Conservation (phyloP, 1,139 yeast species). For the Komagataea norvegica region DNA sequence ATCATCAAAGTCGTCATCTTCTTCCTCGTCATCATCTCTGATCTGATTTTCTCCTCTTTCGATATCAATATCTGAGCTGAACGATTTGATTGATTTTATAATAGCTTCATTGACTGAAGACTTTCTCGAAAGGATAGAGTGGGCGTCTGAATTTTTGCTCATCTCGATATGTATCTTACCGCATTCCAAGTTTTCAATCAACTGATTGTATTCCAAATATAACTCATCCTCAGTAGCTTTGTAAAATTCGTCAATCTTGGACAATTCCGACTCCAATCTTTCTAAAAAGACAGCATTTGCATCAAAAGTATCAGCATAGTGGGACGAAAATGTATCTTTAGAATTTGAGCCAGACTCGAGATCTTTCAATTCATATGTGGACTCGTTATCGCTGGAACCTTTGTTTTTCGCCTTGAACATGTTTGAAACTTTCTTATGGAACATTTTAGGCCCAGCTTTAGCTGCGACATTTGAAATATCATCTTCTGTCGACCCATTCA, state of each 20-base stretch:
- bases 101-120: slow-evolving; percentile 21
- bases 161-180: slow-evolving; percentile 21
- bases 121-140: slow-evolving; percentile 19
- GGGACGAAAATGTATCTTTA: slow-evolving; percentile 2
- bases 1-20: slow-evolving; percentile 29
- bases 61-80: slow-evolving; percentile 16
- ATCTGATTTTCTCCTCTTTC: slow-evolving; percentile 8
- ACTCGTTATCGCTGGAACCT: slow-evolving; percentile 16
- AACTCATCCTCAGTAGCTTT: slow-evolving; percentile 46
- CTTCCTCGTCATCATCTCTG: slow-evolving; percentile 31
- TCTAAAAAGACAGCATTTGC: slow-evolving; percentile 41
- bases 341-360: slow-evolving; percentile 11
- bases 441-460: not conserved
- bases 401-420: slow-evolving; percentile 4
- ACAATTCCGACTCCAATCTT: slow-evolving; percentile 53
- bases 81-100: slow-evolving; percentile 17
- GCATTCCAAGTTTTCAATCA: slow-evolving; percentile 41
- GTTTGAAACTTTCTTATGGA: slow-evolving; percentile 1
- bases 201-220: slow-evolving; percentile 44
- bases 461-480: too few relatives aligned
- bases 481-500: too few relatives aligned
- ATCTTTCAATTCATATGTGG: slow-evolving; percentile 28
- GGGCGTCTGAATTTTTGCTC: slow-evolving; percentile 16
- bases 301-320: slow-evolving; percentile 18
- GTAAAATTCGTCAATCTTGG: slow-evolving; percentile 58